Evolutionary conservation across 345 rosid species (phyloP).

Genomic region (Pistacia integerrima): DNA sequence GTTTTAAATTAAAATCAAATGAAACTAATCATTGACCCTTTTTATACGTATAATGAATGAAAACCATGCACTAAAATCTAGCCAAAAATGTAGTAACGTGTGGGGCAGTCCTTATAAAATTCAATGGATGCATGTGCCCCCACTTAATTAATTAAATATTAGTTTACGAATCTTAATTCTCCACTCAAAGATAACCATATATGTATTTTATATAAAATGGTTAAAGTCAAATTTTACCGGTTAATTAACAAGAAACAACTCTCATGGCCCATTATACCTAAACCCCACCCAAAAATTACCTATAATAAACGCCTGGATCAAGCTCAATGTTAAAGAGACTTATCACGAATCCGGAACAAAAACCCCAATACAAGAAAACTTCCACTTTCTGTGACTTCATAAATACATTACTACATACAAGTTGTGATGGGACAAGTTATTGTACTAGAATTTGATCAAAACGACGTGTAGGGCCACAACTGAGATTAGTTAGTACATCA

Average conservation of each 20-base stretch:
- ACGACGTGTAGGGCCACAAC: background rate
- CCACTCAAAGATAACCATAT: too few relatives aligned
- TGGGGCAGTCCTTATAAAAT: background rate
- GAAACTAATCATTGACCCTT: too few relatives aligned
- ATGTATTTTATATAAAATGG: background rate
- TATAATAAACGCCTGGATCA: background rate
- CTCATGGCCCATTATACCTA: background rate
- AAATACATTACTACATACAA: too few relatives aligned
- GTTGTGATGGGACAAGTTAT: background rate
- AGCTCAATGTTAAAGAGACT: too few relatives aligned
- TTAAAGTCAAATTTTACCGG: conserved; percentile 7
- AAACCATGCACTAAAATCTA: background rate
- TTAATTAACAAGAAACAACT: background rate
- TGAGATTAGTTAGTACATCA: background rate
- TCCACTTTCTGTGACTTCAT: background rate
- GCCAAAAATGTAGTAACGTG: background rate
- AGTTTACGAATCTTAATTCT: background rate
- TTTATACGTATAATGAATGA: too few relatives aligned
- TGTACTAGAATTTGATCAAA: background rate
- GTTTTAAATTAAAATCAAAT: too few relatives aligned
- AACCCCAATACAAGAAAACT: background rate
- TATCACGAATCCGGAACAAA: background rate
- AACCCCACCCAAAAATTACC: background rate
- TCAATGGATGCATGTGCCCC: background rate
- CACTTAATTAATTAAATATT: too few relatives aligned